phyloP scores from a whole-genome alignment of 2,329 filamentous ascomycete genomes.

The Pezicula neosporulosa region DNA sequence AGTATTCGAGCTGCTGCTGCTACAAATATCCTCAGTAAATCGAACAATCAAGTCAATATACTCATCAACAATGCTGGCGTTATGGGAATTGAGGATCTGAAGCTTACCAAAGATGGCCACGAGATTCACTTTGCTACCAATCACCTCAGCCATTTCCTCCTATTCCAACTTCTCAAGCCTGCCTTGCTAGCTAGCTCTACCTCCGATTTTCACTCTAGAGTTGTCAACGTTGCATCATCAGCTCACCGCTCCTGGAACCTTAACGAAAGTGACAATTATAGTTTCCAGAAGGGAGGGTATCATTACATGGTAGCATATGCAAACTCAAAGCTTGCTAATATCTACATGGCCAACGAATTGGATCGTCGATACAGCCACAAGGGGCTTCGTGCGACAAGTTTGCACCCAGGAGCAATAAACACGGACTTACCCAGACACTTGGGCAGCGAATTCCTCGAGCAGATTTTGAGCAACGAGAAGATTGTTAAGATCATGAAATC shows the following conservation, averaged over 20 bases:
- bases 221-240: constrained; percentile 40
- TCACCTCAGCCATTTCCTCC: constrained; percentile 49
- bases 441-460: constrained; percentile 2
- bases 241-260: constrained; percentile 39
- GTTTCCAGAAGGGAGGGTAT: constrained; percentile 30
- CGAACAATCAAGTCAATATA: constrained; percentile 25
- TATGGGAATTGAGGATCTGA: constrained; percentile 18
- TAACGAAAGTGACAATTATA: constrained; percentile 30
- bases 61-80: constrained; percentile 16
- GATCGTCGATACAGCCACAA: constrained; percentile 36
- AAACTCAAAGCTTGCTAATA: constrained; percentile 39
- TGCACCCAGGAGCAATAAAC: constrained; percentile 36
- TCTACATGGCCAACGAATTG: constrained; percentile 41
- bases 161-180: constrained; percentile 45
- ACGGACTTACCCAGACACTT: constrained; percentile 26
- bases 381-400: constrained; percentile 33
- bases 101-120: constrained; percentile 39
- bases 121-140: constrained; percentile 49
- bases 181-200: constrained; percentile 36
- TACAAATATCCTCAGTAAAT: constrained; percentile 19
- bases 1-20: constrained; percentile 26
- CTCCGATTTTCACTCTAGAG: constrained; percentile 37
- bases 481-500: neutral
- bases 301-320: constrained; percentile 34
- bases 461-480: neutral